Evolutionary conservation across 257 asterid genomes (phyloP).

Genomic region (Rhazya stricta): DNA sequence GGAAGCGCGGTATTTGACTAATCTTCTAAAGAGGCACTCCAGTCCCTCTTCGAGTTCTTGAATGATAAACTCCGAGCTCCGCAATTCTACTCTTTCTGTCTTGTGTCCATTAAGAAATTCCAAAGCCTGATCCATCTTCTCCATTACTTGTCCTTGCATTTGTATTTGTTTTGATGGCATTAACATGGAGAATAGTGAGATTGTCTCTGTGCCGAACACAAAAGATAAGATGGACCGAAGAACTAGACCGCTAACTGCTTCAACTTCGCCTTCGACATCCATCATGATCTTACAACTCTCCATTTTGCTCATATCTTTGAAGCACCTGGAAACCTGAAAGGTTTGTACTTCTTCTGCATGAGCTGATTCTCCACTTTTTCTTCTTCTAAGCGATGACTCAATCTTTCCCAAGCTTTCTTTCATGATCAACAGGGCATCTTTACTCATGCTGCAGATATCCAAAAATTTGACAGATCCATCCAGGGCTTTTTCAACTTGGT

Average conservation of each 20-base stretch:
- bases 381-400: conserved; percentile 27
- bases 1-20: conserved; percentile 9
- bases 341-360: conserved; percentile 4
- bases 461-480: conserved; percentile 26
- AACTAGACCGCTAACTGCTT: conserved; percentile 12
- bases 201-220: conserved; percentile 10
- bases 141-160: not conserved
- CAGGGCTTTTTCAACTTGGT: conserved; percentile 3
- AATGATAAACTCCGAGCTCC: not conserved
- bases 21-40: conserved; percentile 6
- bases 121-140: conserved; percentile 3
- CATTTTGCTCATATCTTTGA: conserved; percentile 24
- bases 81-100: not conserved
- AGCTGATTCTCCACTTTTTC: conserved; percentile 10
- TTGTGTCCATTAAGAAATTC: not conserved
- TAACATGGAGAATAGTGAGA: conserved; percentile 34
- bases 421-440: conserved; percentile 15
- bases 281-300: not conserved
- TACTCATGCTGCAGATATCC: conserved; percentile 17
- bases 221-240: conserved; percentile 23
- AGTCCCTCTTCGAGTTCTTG: conserved; percentile 12
- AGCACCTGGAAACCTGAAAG: conserved; percentile 21
- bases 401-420: conserved; percentile 23
- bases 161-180: conserved; percentile 10
- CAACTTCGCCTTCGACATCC: conserved; percentile 3